Conservation (phyloP, 2,329 filamentous ascomycete genomes). For the Aplosporella prunicola region DNA sequence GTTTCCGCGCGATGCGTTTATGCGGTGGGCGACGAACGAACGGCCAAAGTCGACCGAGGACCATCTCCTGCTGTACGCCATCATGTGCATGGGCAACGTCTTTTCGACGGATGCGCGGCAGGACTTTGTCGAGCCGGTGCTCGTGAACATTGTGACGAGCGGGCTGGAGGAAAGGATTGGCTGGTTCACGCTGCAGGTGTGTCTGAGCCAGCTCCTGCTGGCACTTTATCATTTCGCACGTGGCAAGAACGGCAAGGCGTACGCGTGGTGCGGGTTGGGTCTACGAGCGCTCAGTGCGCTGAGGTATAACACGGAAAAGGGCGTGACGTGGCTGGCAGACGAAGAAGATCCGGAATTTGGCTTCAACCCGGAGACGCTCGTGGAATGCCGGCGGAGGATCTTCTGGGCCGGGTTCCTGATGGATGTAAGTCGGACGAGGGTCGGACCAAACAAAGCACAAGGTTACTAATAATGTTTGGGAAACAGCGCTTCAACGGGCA, state of each 20-base stretch:
- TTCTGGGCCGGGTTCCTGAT: slow-evolving; percentile 64
- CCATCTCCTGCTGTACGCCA: slow-evolving; percentile 51
- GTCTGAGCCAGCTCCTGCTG: slow-evolving; percentile 58
- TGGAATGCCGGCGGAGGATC: slow-evolving; percentile 59
- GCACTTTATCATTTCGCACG: slow-evolving; percentile 56
- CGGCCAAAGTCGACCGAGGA: slow-evolving; percentile 44
- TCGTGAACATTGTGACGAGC: slow-evolving; percentile 4
- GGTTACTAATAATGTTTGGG: too few species aligned
- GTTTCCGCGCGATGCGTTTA: slow-evolving; percentile 46
- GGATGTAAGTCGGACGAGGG: slow-evolving; percentile 43
- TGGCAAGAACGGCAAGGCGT: slow-evolving; percentile 50
- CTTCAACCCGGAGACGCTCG: slow-evolving; percentile 48
- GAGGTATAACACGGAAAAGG: slow-evolving; percentile 54
- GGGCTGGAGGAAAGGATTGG: slow-evolving; percentile 30
- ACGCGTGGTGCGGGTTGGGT: slow-evolving; percentile 55
- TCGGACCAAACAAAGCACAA: too few species aligned
- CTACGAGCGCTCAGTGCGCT: slow-evolving; percentile 50
- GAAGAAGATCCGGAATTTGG: slow-evolving; percentile 41
- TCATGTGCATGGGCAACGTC: slow-evolving; percentile 48
- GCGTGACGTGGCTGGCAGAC: slow-evolving; percentile 32
- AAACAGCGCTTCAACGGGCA: slow-evolving; percentile 53
- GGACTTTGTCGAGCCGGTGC: slow-evolving; percentile 19
- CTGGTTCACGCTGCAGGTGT: slow-evolving; percentile 51
- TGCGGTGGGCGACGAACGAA: slow-evolving; percentile 43
- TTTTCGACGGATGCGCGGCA: slow-evolving; percentile 48